Evolutionary conservation across 805 yeast genomes (phyloP).

Genomic region (Wickerhamiella musiphila): DNA sequence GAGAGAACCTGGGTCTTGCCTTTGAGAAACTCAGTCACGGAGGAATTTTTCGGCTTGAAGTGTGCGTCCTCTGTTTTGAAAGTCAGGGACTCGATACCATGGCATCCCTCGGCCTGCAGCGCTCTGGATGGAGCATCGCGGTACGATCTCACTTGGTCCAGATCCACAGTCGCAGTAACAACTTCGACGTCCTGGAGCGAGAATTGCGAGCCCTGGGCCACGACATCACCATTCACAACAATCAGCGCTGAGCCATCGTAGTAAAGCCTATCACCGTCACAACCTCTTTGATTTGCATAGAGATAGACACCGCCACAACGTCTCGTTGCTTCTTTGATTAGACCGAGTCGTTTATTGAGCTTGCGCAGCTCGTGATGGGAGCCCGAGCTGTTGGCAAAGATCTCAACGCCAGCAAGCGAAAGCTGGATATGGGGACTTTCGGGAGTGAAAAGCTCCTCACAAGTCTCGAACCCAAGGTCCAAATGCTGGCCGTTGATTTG

Average conservation of each 20-base stretch:
- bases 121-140: constrained; percentile 59
- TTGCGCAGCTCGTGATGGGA: constrained; percentile 95
- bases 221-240: constrained; percentile 76
- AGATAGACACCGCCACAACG: constrained; percentile 94
- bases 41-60: background rate
- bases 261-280: constrained; percentile 94
- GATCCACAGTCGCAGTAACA: constrained; percentile 81
- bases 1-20: constrained; percentile 4
- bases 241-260: constrained; percentile 96
- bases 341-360: constrained; percentile 62
- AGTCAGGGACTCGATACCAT: background rate
- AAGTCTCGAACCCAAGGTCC: constrained; percentile 90
- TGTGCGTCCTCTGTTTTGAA: background rate
- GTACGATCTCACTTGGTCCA: constrained; percentile 78
- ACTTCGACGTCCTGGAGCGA: constrained; percentile 86
- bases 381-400: constrained; percentile 87
- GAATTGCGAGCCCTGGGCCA: constrained; percentile 89
- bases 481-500: constrained; percentile 82
- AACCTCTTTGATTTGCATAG: constrained; percentile 90
- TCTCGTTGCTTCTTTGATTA: constrained; percentile 81
- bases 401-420: constrained; percentile 95
- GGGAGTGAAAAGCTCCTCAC: constrained; percentile 95
- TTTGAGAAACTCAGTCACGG: constrained; percentile 2
- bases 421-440: constrained; percentile 83
- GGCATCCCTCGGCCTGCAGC: constrained; percentile 46